Percentiles rank a stretch among this genome's conserved stretches.
phyloP scores from a whole-genome alignment of 352 stramenopile species.

The Phytophthora palmivora region DNA sequence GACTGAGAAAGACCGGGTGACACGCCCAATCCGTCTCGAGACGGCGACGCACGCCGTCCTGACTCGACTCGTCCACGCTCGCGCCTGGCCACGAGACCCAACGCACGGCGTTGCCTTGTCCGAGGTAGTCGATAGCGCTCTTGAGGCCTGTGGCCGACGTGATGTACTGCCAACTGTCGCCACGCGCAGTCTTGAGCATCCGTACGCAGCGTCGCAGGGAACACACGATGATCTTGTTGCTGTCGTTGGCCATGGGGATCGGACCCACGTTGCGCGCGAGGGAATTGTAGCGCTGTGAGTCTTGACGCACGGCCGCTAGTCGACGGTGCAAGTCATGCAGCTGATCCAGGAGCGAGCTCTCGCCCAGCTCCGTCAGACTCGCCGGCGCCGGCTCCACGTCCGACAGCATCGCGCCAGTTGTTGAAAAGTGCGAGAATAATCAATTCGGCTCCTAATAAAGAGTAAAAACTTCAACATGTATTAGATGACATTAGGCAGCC shows the following conservation, averaged over 20 bases:
- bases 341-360: slow-evolving; percentile 80
- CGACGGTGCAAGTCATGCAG: slow-evolving; percentile 78
- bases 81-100: slow-evolving; percentile 92
- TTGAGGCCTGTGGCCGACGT: slow-evolving; percentile 68
- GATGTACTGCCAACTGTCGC: slow-evolving; percentile 82
- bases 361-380: slow-evolving; percentile 53
- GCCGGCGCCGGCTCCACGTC: slow-evolving; percentile 8
- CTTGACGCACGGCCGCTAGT: slow-evolving; percentile 73
- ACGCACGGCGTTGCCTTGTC: slow-evolving; percentile 82
- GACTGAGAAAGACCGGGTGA: slow-evolving; percentile 84
- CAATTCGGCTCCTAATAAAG: too few species aligned
- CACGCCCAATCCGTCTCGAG: slow-evolving; percentile 87
- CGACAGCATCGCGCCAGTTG: too few species aligned
- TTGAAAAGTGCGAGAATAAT: too few species aligned
- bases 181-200: slow-evolving; percentile 73
- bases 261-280: slow-evolving; percentile 66
- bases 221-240: slow-evolving; percentile 85
- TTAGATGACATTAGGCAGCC: too few species aligned
- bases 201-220: slow-evolving; percentile 74
- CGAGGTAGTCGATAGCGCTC: slow-evolving; percentile 79
- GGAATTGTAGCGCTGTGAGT: slow-evolving; percentile 77
- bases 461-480: slow-evolving; percentile 16
- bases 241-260: slow-evolving; percentile 77
- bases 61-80: slow-evolving; percentile 81
- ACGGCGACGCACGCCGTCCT: slow-evolving; percentile 72